These are phyloP conservation scores for Erigeron canadensis DNA, from an alignment of 129 eudicot genomes.

Conservation along the genomic window DNA sequence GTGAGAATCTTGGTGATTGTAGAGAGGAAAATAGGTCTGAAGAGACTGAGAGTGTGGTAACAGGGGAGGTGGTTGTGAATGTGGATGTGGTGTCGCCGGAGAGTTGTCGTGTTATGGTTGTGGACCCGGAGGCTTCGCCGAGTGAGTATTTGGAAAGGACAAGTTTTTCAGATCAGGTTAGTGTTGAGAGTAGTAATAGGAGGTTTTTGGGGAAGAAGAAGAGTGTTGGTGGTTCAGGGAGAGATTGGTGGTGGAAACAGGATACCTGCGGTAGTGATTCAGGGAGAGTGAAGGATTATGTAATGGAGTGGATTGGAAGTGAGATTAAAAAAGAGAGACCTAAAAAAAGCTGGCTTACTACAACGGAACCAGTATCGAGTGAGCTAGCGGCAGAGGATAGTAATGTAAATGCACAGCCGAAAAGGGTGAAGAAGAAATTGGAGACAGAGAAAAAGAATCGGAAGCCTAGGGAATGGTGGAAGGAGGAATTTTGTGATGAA, in stretches of 20 bases:
- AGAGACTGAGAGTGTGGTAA: constrained; percentile 69
- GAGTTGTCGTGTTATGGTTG: constrained; percentile 43
- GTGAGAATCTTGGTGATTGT: constrained; percentile 26
- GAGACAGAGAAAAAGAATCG: constrained; percentile 70
- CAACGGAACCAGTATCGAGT: constrained; percentile 36
- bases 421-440: constrained; percentile 58
- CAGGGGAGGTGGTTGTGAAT: constrained; percentile 65
- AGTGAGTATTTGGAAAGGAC: constrained; percentile 59
- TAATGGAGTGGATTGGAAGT: constrained; percentile 98
- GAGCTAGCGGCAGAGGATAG: constrained; percentile 31
- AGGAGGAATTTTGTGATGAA: constrained; percentile 94
- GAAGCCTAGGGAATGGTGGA: constrained; percentile 99
- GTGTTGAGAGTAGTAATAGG: constrained; percentile 67
- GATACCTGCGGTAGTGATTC: constrained; percentile 69
- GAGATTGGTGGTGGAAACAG: constrained; percentile 99
- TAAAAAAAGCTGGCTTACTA: constrained; percentile 56
- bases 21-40: constrained; percentile 70
- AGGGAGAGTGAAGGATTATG: constrained; percentile 93
- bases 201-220: constrained; percentile 58
- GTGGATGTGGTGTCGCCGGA: constrained; percentile 60
- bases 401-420: constrained; percentile 32
- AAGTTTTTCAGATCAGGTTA: constrained; percentile 65
- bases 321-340: constrained; percentile 94
- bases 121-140: constrained; percentile 53
- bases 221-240: constrained; percentile 58